Evolutionary conservation across 306 rosid genomes (phyloP), one percentile per base, ranked within the genome.

Genomic region (Sophora flavescens): DNA sequence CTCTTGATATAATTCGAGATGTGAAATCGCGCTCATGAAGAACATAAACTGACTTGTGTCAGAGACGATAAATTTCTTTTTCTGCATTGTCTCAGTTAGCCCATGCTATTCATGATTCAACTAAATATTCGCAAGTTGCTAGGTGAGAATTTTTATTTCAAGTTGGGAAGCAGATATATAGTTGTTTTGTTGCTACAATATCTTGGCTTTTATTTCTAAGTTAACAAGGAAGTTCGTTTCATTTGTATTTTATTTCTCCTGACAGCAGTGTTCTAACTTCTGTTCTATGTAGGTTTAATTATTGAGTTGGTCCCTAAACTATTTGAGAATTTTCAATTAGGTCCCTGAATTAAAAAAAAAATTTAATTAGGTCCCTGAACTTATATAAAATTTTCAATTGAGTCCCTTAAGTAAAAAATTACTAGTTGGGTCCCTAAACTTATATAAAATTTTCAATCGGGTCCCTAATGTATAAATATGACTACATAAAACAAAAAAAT

Each of bases 201-300:
- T 36, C 9, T 56, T 72, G 1, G 9, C 45, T 28, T 26, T 73
- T 39, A 61, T 61, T 70, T 63, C 9, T 8, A 36, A 36, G 48
- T 57, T 41, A 52, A 22, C 42, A 30, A n/a, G 26, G 44, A 47
- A 33, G 14, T 69, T 69, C 72, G 17, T 47, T 69, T 69, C 72
- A 17, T 47, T 74, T 10, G 58, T 50, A n/a, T 62, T 61, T 51
- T 8, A n/a, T 18, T 11, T 14, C 16, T 63, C 32, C 38, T 54
- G 48, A 57, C 4, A 65, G 16, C 26, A 41, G 13, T 68, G 63
- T 58, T 78, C 8, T n/a, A 14, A 35, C 33, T 64, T 71, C 39
- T 28, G 38, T 28, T 57, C 47, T n/a, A n/a, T n/a, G n/a, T n/a
- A n/a, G 30, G 30, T 28, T 28, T 28, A 28, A 28, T 28, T 28